Base-by-base conservation (phyloP, 805 yeast genomes). In the Starmerella davenportii region DNA sequence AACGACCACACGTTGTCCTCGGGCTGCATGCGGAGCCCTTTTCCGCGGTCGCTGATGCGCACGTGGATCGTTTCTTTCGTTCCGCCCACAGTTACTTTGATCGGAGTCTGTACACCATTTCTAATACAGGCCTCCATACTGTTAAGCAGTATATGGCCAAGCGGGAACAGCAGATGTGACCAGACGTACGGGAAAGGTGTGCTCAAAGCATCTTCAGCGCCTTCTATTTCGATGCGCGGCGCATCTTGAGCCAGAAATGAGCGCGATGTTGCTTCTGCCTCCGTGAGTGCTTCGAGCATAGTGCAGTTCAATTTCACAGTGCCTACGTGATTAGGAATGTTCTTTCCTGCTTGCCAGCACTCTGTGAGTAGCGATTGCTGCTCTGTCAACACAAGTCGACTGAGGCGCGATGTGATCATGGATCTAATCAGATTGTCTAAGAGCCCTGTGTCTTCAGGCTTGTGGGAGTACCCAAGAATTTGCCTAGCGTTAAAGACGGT, bases 401-500 rank as follows among this genome's bases (percentile, higher is more conserved):
- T 77, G 30, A 87, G 80, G 52, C 98, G 69, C 4, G 93, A 80
- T 39, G 94, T 65, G 32, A 87, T 60, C 66, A 84, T 68, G 4
- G 77, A 68, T 11, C 84, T 74, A 67, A 85, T 72, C 51, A 85
- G 71, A 15, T 60, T 62, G 52, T 87, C 95, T 46, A 87, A 59
- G 34, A 74, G 62, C 2, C 63, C 58, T 41, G 71, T 74, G 3
- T 82, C 76, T 51, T 78, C 66, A 30, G 62, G 59, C 38, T 72
- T 13, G 79, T 70, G 44, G 76, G 43, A 23, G 23, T 35, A 21
- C 17, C 20, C 36, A 30, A 44, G 37, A 7, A 46, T 76, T 51
- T 87, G 95, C 35, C 84, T 61, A 1, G 93, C 82, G 1, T 96
- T 96, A 84, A 84, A 79, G 65, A 87, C 78, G 43, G 85, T 63